Base-by-base conservation (phyloP, 805 yeast genomes). In the Saturnispora serradocipensis region DNA sequence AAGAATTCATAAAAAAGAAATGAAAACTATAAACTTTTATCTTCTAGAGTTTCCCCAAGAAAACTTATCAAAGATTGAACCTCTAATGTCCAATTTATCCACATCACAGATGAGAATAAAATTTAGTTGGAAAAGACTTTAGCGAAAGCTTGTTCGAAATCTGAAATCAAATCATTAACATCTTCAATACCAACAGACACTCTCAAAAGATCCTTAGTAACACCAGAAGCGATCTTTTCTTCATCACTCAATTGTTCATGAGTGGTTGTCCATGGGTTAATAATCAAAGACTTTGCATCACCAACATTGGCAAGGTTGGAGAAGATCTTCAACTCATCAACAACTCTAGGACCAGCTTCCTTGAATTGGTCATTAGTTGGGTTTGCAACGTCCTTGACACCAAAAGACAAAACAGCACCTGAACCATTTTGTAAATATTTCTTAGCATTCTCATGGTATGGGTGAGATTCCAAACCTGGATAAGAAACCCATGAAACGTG, bases 261-360 rank as follows among this genome's bases (percentile, higher is more conserved):
- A 25, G 98, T 91, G 40, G 98, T 93, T 71, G 79, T 88, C 77
- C 84, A 90, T 58, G 99, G 99, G 50, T 97, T 90, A 68, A 91
- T 91, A 53, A 91, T 95, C 66, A 91, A 77, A 44, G 98, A 88
- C 74, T 91, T 93, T 48, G 91, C 83, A 65, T 91, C 99, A 66
- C 99, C 99, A 53, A 91, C 97, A 63, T 91, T 91, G 47, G 99
- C 98, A 66, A 93, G 80, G 73, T 89, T 87, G 32, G 96, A 84
- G 52, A 96, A 95, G 53, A 93, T 71, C 69, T 88, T 80, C 69
- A 93, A 79, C 60, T 71, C 72, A 69, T 90, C 96, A 54, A 88
- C 96, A 54, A 89, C 88, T 60, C 75, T 77, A 50, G 91, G 90
- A 60, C 95, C 88, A 40, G 90, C 80, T 58, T 82, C 85, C 60